phyloP scores from a whole-genome alignment of 306 rosid genomes.

The Cucurbita maxima region DNA sequence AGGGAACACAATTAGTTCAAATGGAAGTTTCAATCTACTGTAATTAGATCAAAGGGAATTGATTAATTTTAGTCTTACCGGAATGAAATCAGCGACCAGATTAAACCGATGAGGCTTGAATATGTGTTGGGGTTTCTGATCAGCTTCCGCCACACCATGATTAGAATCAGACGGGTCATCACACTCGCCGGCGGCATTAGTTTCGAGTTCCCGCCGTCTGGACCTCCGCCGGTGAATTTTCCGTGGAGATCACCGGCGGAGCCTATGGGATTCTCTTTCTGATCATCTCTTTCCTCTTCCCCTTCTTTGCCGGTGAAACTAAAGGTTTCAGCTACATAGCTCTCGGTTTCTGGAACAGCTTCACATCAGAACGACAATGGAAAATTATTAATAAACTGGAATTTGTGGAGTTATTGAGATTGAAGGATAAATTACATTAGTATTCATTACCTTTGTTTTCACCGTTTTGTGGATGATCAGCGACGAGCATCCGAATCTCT shows the following conservation, averaged over 20 bases:
- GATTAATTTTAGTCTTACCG: slow-evolving; percentile 27
- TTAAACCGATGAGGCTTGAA: slow-evolving; percentile 85
- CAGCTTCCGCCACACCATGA: slow-evolving; percentile 98
- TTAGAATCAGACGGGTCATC: slow-evolving; percentile 82
- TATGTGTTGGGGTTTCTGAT: slow-evolving; percentile 96
- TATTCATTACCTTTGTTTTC: slow-evolving; percentile 48
- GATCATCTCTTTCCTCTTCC: slow-evolving; percentile 35
- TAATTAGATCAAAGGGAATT: background rate
- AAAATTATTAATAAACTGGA: background rate
- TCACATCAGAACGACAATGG: background rate
- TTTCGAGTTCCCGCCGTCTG: slow-evolving; percentile 22
- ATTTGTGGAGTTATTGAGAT: background rate
- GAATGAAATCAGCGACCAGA: slow-evolving; percentile 74
- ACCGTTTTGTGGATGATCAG: slow-evolving; percentile 65
- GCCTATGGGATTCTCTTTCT: slow-evolving; percentile 41
- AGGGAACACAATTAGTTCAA: background rate
- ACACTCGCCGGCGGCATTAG: slow-evolving; percentile 99
- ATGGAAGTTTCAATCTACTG: background rate
- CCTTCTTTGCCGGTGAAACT: slow-evolving; percentile 32
- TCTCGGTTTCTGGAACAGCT: slow-evolving; percentile 31
- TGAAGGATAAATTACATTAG: background rate
- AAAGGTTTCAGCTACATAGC: slow-evolving; percentile 42
- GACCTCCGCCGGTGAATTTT: slow-evolving; percentile 15
- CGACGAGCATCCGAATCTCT: slow-evolving; percentile 86
- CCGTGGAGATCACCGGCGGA: slow-evolving; percentile 75